Percentiles rank a stretch among this genome's conserved stretches.
phyloP scores from a whole-genome alignment of 805 yeast species.

The Saccharomyces kudriavzevii region DNA sequence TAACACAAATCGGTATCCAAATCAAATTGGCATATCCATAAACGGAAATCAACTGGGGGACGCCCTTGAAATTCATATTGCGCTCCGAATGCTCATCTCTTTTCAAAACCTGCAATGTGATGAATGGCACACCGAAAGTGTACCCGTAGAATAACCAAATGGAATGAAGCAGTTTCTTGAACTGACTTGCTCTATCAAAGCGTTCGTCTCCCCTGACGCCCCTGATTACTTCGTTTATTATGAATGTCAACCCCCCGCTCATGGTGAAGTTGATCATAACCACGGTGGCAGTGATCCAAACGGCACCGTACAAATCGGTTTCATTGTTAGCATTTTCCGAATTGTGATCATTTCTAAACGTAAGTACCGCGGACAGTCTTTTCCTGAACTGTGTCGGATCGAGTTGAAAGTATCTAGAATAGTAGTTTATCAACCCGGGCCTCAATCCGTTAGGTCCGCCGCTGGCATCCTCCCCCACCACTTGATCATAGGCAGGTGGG shows the following conservation, averaged over 20 bases:
- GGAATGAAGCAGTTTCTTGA: conserved; percentile 57
- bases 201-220: conserved; percentile 30
- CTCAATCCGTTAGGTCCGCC: conserved; percentile 5
- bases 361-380: conserved; percentile 8
- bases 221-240: conserved; percentile 47
- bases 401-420: conserved; percentile 20
- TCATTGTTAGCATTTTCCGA: conserved; percentile 32
- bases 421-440: conserved; percentile 22
- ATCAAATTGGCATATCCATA: conserved; percentile 79
- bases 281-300: conserved; percentile 85
- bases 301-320: conserved; percentile 72
- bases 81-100: conserved; percentile 30
- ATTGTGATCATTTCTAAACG: conserved; percentile 14
- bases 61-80: conserved; percentile 6
- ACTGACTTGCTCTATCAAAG: conserved; percentile 47
- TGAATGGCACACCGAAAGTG: conserved; percentile 55
- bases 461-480: neutral
- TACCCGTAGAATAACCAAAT: conserved; percentile 70
- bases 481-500: conserved; percentile 8
- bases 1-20: conserved; percentile 77
- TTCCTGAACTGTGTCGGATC: conserved; percentile 10
- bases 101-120: conserved; percentile 40
- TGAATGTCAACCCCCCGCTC: conserved; percentile 56
- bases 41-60: conserved; percentile 57
- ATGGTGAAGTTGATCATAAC: conserved; percentile 68